Base-by-base conservation (phyloP, 2,329 filamentous ascomycete species). In the Cladorrhinum sp. region DNA sequence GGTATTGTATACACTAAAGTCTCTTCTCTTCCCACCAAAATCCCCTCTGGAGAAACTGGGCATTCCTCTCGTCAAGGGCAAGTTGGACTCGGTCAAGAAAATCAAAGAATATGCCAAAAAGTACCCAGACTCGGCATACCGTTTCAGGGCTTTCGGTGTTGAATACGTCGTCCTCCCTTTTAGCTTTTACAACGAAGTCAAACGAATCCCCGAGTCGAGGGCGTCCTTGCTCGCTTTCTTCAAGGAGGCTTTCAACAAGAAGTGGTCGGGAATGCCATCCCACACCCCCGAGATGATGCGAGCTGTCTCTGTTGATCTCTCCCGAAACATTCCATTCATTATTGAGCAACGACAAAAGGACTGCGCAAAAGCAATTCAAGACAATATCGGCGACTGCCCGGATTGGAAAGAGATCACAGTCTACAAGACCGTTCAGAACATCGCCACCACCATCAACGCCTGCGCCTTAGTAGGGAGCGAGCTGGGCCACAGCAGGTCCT, bases 151-250 rank as follows among this genome's bases (percentile, higher is more conserved):
- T 16, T 55, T 55, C 23, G 52, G 52, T 5, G 20, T 18, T 1
- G 52, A 55, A n/a, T 55, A 55, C 6, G 52, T 55, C 33, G 52
- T 55, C 30, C 39, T 55, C 18, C 52, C 52, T 10, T 55, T 30
- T 4, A 21, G 23, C 10, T 55, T 55, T 28, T 55, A 23, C 52
- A 33, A 55, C 30, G 52, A 55, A 16, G 30, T 55, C 52, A 55
- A 42, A 28, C 52, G 52, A 14, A 23, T 55, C 10, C 52, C 52
- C 1, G 20, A 23, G 3, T 21, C 18, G 23, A 33, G 39, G 2
- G 52, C n/a, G 2, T 55, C 52, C 2, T 10, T 55, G 7, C n/a
- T 55, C 16, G 30, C 33, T 5, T 55, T 42, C 23, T 20, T 24
- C 30, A 33, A 28, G 18, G 30, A 39, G 9, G n/a, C 30, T 1